Conservation (phyloP, 163 green algal species). For the Prototheca cutis region DNA sequence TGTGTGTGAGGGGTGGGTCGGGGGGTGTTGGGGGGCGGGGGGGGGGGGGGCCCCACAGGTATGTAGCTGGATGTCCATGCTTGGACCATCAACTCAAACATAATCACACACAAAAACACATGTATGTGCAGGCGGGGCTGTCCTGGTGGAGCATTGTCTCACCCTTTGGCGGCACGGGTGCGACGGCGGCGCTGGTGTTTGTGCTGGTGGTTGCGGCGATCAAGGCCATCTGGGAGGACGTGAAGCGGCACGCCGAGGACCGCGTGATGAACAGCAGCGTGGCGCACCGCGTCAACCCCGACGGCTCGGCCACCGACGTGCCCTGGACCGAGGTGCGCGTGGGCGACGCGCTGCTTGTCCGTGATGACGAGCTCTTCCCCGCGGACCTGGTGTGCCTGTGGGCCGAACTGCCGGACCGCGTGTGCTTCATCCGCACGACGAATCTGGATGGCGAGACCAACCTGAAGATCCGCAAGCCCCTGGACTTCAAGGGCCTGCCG, state of each 20-base stretch:
- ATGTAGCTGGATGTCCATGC: too few species aligned
- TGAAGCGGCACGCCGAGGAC: constrained; percentile 64
- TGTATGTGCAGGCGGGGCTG: constrained; percentile 61
- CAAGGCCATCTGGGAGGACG: constrained; percentile 74
- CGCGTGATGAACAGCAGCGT: constrained; percentile 53
- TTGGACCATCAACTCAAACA: too few species aligned
- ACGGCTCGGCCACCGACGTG: constrained; percentile 35
- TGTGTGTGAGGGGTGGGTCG: neutral
- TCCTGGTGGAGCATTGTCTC: constrained; percentile 68
- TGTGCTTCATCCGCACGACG: constrained; percentile 79
- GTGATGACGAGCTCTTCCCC: constrained; percentile 69
- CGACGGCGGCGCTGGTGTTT: constrained; percentile 65
- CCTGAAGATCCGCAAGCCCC: constrained; percentile 61
- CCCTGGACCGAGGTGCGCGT: constrained; percentile 56
- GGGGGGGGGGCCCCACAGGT: too few species aligned
- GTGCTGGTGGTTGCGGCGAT: constrained; percentile 74
- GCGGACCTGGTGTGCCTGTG: constrained; percentile 71
- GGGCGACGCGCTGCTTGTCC: constrained; percentile 38
- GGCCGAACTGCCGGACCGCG: constrained; percentile 41
- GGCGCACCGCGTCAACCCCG: constrained; percentile 40
- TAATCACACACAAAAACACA: too few species aligned
- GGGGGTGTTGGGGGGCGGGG: neutral
- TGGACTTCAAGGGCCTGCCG: constrained; percentile 23
- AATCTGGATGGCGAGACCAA: constrained; percentile 85
- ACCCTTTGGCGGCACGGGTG: constrained; percentile 59